Evolutionary conservation across 1,139 yeast genomes (phyloP).

Genomic region (Scheffersomyces insectosa): DNA sequence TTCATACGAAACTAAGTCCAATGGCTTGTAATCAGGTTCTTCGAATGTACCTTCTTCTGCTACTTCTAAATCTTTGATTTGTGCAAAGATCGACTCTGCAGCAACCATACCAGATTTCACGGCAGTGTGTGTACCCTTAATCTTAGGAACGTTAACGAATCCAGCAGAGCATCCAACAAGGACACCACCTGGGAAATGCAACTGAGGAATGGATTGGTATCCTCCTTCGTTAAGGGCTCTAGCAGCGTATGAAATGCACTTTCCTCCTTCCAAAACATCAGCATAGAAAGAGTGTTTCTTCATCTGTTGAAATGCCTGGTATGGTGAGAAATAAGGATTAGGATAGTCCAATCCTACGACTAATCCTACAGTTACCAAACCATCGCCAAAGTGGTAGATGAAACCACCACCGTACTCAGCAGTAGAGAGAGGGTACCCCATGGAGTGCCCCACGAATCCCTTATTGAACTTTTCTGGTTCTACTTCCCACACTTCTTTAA

Average conservation of each 20-base stretch:
- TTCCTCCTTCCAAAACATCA: constrained; percentile 80
- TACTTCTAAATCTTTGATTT: constrained; percentile 46
- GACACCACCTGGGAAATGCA: constrained; percentile 93
- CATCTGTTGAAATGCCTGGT: constrained; percentile 92
- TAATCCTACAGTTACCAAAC: constrained; percentile 83
- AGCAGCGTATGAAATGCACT: constrained; percentile 91
- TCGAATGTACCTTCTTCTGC: constrained; percentile 52
- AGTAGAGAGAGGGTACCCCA: constrained; percentile 82
- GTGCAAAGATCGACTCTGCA: constrained; percentile 78
- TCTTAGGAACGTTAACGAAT: constrained; percentile 92
- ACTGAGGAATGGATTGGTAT: constrained; percentile 82
- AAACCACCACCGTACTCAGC: constrained; percentile 94
- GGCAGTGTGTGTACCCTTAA: constrained; percentile 98
- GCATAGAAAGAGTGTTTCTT: constrained; percentile 86
- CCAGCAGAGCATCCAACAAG: constrained; percentile 96
- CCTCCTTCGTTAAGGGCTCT: constrained; percentile 98
- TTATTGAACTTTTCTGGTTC: constrained; percentile 73
- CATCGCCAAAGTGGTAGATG: constrained; percentile 95
- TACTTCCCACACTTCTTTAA: constrained; percentile 98
- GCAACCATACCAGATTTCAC: constrained; percentile 94
- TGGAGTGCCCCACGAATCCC: constrained; percentile 83
- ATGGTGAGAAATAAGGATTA: constrained; percentile 93
- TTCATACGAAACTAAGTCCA: constrained; percentile 62
- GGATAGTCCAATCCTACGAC: constrained; percentile 91
- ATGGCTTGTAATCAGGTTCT: constrained; percentile 37